These are phyloP conservation scores for Pleurotus citrinopileatus DNA, from an alignment of 768 basidiomycete species.

Conservation along the genomic window DNA sequence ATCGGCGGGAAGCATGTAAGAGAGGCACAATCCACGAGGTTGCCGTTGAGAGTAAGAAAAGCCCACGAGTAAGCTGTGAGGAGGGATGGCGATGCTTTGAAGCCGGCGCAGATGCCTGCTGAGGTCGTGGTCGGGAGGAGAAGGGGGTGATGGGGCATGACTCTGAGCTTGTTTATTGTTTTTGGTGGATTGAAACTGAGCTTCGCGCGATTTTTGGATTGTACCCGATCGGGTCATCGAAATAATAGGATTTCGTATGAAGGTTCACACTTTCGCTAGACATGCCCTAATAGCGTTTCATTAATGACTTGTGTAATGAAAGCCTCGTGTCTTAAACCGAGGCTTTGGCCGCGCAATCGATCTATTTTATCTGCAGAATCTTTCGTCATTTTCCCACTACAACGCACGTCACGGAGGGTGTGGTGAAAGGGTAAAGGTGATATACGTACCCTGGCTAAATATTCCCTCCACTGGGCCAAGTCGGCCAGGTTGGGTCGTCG, in stretches of 20 bases:
- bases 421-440: background rate
- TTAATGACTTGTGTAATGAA: conserved; percentile 7
- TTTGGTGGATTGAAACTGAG: conserved; percentile 15
- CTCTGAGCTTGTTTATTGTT: conserved; percentile 37
- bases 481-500: background rate
- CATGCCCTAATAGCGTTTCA: conserved; percentile 9
- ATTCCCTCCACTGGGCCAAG: background rate
- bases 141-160: conserved; percentile 19
- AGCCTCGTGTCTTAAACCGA: conserved; percentile 10
- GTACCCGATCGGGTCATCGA: conserved; percentile 15
- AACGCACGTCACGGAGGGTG: background rate
- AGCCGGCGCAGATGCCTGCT: conserved; percentile 23
- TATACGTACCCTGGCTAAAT: background rate
- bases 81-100: conserved; percentile 22
- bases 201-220: conserved; percentile 13
- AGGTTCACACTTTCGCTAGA: conserved; percentile 1
- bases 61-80: conserved; percentile 20
- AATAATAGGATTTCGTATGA: conserved; percentile 2
- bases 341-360: conserved; percentile 10
- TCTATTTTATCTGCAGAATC: conserved; percentile 10
- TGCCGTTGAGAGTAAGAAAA: conserved; percentile 34
- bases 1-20: conserved; percentile 49
- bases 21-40: conserved; percentile 29
- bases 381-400: conserved; percentile 10
- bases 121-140: conserved; percentile 13